Evolutionary conservation across 2,329 filamentous ascomycete genomes (phyloP), one percentile per base, ranked within the genome.

Genomic region (Ustilaginoidea virens): DNA sequence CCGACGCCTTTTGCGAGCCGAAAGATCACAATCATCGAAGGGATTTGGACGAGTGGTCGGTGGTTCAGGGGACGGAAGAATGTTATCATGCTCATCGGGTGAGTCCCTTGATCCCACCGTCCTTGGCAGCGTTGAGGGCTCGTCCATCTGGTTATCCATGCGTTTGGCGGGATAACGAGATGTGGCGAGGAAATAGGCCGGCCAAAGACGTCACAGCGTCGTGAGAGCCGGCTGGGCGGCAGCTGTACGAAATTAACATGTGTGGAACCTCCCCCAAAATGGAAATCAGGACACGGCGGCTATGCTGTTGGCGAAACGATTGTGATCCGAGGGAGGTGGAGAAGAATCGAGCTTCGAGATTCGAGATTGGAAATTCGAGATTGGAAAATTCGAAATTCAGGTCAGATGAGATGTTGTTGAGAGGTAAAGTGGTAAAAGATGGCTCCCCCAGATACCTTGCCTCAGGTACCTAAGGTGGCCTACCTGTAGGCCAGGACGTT

Each of bases 11-110:
- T 77, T 77, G 39, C 71, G 60, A 32, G 70, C 60, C 23, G 62
- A 58, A 26, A 52, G 44, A 39, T 69, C 64, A 45, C 52, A 56
- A 51, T 74, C 69, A 53, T 73, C 62, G 47, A 75, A 76, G 23
- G 72, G 72, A 39, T 76, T 74, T 29, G 67, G 68, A 37, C 72
- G 65, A 40, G 65, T 70, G 43, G 69, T 67, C 50, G 62, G 63
- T 49, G 68, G 65, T 57, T 77, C 72, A 52, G 66, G 66, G 44
- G 69, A 74, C 52, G 30, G 21, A 11, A 16, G 12, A 19, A 11
- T 17, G n/a, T 24, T 9, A n/a, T 28, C 30, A 23, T 12, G 11
- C 6, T 25, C 33, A 14, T 61, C 58, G 45, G 66, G 63, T 52
- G 66, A 65, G 56, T 69, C 14, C 31, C 19, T 30, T 13, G 26